Evolutionary conservation across 495 filamentous ascomycete species (phyloP).

Genomic region (Podospora bellae-mahoneyi): DNA sequence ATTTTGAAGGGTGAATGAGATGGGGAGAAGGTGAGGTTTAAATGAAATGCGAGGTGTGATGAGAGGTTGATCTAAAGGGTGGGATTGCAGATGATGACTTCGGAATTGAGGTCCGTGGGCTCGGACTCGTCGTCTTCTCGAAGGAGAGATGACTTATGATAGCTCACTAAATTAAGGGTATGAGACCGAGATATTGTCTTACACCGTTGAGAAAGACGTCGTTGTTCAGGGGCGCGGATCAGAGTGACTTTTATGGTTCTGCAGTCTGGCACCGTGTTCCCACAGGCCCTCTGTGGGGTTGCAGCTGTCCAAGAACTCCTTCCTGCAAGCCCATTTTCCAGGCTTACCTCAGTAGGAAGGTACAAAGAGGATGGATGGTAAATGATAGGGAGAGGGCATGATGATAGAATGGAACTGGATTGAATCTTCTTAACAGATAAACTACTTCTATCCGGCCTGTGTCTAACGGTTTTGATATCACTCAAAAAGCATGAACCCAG

Average conservation of each 20-base stretch:
- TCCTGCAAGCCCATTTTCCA: not conserved
- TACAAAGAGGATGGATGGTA: not conserved
- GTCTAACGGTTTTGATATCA: not conserved
- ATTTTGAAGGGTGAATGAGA: constrained; percentile 12
- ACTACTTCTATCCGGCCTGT: not conserved
- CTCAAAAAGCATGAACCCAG: not conserved
- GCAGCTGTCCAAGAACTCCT: not conserved
- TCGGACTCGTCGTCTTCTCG: not conserved
- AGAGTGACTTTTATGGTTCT: constrained; percentile 8
- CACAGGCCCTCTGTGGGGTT: not conserved
- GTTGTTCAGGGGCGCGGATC: not conserved
- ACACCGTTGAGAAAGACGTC: constrained; percentile 3
- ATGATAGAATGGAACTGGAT: not conserved
- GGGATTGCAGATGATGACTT: not conserved
- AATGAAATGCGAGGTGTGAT: constrained; percentile 2
- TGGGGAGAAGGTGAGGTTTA: not conserved
- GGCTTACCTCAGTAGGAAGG: not conserved
- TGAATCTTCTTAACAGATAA: not conserved
- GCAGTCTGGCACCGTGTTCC: not conserved
- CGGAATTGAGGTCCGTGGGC: not conserved
- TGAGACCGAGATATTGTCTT: not conserved
- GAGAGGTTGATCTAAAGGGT: not conserved
- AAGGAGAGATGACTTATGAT: not conserved
- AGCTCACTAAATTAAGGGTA: not conserved
- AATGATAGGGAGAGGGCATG: not conserved